Conservation (phyloP, 345 rosid genomes). For the Durio zibethinus region DNA sequence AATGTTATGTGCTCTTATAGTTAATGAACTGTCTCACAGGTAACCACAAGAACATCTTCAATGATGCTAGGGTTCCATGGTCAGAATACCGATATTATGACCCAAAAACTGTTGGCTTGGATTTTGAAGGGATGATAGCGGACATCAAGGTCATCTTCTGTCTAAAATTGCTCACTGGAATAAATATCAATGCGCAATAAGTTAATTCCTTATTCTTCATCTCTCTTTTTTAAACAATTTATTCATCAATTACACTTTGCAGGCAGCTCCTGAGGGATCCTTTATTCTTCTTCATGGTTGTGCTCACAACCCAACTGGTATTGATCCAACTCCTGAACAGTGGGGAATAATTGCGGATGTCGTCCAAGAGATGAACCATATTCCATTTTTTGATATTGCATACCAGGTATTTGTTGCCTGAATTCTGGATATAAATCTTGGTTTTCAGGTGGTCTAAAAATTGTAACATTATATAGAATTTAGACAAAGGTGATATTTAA, state of each 20-base stretch:
- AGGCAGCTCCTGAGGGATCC: slow-evolving; percentile 95
- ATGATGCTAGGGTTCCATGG: slow-evolving; percentile 96
- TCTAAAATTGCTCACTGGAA: background rate
- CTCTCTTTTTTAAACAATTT: background rate
- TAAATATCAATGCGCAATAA: background rate
- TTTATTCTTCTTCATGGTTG: slow-evolving; percentile 96
- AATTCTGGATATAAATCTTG: background rate
- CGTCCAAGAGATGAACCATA: slow-evolving; percentile 89
- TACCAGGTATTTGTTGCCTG: slow-evolving; percentile 63
- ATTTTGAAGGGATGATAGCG: slow-evolving; percentile 93
- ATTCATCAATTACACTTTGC: slow-evolving; percentile 18
- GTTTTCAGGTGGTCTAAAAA: slow-evolving; percentile 5
- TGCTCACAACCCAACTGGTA: slow-evolving; percentile 99
- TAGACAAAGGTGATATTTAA: background rate
- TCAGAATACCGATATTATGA: slow-evolving; percentile 94
- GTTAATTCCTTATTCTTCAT: background rate
- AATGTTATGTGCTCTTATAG: background rate
- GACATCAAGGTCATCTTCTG: slow-evolving; percentile 69
- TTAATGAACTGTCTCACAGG: slow-evolving; percentile 43
- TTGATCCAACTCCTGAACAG: slow-evolving; percentile 92
- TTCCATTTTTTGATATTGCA: slow-evolving; percentile 95
- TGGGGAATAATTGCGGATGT: slow-evolving; percentile 89
- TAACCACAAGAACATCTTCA: slow-evolving; percentile 94
- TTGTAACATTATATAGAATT: background rate
- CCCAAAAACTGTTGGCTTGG: slow-evolving; percentile 96